These are phyloP conservation scores for Globomyces pollinis-pini DNA, from an alignment of 192 early-diverging fungal genomes.

Conservation along the genomic window DNA sequence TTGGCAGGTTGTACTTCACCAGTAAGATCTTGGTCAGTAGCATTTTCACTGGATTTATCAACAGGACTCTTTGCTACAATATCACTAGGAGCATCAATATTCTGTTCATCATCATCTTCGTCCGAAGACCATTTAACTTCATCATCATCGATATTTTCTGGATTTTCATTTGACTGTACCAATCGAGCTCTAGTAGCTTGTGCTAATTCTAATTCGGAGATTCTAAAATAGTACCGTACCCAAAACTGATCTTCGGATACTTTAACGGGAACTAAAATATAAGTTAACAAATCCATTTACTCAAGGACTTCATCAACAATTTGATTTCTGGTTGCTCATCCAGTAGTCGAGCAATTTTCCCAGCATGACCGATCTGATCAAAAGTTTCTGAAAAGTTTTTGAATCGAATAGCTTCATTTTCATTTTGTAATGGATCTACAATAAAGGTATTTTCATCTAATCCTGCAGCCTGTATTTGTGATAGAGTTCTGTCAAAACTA, in stretches of 20 bases:
- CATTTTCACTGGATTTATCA: neutral
- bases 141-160: neutral
- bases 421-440: neutral
- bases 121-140: constrained; percentile 6
- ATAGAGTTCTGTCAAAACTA: constrained; percentile 1
- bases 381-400: neutral
- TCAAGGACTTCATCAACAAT: neutral
- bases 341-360: constrained; percentile 2
- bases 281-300: neutral
- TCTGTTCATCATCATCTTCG: neutral
- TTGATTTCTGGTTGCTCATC: constrained; percentile 5
- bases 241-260: constrained; percentile 7
- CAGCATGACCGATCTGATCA: constrained; percentile 11
- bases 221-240: constrained; percentile 4
- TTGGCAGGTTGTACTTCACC: neutral
- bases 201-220: constrained; percentile 4
- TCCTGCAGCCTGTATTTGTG: neutral
- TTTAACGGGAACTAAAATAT: neutral
- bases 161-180: neutral
- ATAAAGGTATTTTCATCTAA: constrained; percentile 12
- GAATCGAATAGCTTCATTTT: neutral
- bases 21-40: neutral
- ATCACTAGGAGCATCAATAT: no score
- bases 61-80: neutral
- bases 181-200: constrained; percentile 2